Evolutionary conservation across 2,329 filamentous ascomycete species (phyloP).

Genomic region (Colletotrichum liriopes): DNA sequence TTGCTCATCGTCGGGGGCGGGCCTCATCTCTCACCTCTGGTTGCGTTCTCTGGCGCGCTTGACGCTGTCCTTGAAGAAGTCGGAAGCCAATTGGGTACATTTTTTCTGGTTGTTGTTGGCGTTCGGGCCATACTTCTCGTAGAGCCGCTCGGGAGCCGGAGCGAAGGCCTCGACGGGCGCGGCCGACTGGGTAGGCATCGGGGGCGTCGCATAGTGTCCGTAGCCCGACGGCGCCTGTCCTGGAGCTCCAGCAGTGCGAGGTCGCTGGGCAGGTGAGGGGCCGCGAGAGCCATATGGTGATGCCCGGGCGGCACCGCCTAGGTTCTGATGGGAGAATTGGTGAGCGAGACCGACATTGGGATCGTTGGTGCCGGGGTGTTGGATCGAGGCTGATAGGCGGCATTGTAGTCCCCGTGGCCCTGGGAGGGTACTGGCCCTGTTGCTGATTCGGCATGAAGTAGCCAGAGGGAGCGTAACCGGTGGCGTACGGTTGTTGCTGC

Average conservation of each 20-base stretch:
- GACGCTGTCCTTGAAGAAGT: conserved; percentile 99
- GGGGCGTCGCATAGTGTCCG: conserved; percentile 77
- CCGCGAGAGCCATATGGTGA: conserved; percentile 79
- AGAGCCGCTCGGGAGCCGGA: conserved; percentile 86
- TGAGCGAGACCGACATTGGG: conserved; percentile 92
- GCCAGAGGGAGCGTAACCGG: conserved; percentile 61
- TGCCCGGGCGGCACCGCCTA: conserved; percentile 80
- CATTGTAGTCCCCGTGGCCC: conserved; percentile 61
- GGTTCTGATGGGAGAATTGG: conserved; percentile 97
- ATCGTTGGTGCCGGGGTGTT: conserved; percentile 78
- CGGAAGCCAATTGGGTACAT: conserved; percentile 80
- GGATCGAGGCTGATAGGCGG: conserved; percentile 66
- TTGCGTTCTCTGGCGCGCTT: conserved; percentile 96
- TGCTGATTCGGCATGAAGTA: conserved; percentile 78
- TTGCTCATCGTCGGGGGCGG: background rate
- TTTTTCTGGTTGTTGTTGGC: conserved; percentile 81
- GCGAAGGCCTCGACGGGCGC: conserved; percentile 81
- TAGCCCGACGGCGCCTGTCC: conserved; percentile 74
- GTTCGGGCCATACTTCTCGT: conserved; percentile 80
- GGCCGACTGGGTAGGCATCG: conserved; percentile 72
- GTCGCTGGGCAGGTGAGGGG: conserved; percentile 80
- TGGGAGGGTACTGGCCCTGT: conserved; percentile 58
- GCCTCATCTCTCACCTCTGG: conserved; percentile 77
- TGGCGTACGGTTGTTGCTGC: conserved; percentile 63
- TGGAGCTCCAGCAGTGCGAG: conserved; percentile 84